These are phyloP conservation scores for Trichoderma sp. DNA, from an alignment of 2,329 filamentous ascomycete species.

Conservation along the genomic window DNA sequence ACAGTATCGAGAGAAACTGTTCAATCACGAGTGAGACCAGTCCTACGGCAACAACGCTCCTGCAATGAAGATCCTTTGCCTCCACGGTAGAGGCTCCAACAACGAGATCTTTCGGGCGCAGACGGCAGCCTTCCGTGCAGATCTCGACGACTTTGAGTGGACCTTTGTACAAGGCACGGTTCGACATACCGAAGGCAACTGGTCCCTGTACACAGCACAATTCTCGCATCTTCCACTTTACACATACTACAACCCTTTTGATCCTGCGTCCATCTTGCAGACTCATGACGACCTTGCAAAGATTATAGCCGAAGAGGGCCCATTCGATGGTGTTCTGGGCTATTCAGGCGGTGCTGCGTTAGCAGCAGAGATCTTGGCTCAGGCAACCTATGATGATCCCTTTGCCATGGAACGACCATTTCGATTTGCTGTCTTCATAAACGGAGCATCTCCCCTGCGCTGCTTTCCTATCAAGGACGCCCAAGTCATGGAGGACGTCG, in stretches of 20 bases:
- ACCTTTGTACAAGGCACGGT: slow-evolving; percentile 17
- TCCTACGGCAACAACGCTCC: neutral
- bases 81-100: slow-evolving; percentile 15
- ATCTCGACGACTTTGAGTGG: slow-evolving; percentile 17
- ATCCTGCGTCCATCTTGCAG: slow-evolving; percentile 6
- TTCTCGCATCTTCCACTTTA: slow-evolving; percentile 12
- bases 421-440: slow-evolving; percentile 11
- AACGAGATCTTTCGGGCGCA: slow-evolving; percentile 17
- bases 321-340: slow-evolving; percentile 14
- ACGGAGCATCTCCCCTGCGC: neutral
- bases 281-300: neutral
- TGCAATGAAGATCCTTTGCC: slow-evolving; percentile 23
- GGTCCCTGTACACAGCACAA: slow-evolving; percentile 8
- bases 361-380: slow-evolving; percentile 9
- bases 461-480: neutral
- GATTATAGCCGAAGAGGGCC: slow-evolving; percentile 8
- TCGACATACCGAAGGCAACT: slow-evolving; percentile 16
- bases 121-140: slow-evolving; percentile 12
- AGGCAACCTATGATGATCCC: neutral
- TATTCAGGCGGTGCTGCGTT: slow-evolving; percentile 14
- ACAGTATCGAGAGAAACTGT: neutral
- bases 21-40: neutral
- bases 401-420: slow-evolving; percentile 5
- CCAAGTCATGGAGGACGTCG: neutral
- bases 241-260: slow-evolving; percentile 12